These are phyloP conservation scores for Zasmidium cellare DNA, from an alignment of 2,329 filamentous ascomycete genomes.

Conservation along the genomic window DNA sequence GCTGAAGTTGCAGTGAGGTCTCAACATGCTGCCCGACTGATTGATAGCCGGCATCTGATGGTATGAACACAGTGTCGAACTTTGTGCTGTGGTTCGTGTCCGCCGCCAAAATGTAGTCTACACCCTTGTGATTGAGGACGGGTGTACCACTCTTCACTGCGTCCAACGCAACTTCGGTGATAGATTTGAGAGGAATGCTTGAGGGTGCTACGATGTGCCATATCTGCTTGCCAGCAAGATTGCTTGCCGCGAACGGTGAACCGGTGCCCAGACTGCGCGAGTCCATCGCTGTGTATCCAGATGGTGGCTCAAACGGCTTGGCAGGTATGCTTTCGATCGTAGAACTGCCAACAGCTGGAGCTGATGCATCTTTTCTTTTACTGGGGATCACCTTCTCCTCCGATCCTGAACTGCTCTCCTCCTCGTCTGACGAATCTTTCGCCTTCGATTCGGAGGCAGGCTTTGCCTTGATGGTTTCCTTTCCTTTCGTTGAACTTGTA, in stretches of 20 bases:
- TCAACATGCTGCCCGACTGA: conserved; percentile 50
- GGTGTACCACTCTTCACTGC: conserved; percentile 54
- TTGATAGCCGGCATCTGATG: conserved; percentile 30
- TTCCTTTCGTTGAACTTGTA: neutral
- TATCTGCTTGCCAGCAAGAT: conserved; percentile 69
- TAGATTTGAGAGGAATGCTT: conserved; percentile 65
- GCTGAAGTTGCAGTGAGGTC: conserved; percentile 65
- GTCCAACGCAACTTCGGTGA: conserved; percentile 65
- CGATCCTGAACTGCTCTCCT: conserved; percentile 1
- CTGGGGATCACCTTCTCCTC: conserved; percentile 8
- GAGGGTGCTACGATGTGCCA: conserved; percentile 79
- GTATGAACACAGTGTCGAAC: conserved; percentile 25
- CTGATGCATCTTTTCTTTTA: neutral
- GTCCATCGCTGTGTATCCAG: conserved; percentile 51
- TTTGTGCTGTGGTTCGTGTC: conserved; percentile 13
- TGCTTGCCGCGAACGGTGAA: conserved; percentile 49
- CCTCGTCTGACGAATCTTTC: conserved; percentile 3
- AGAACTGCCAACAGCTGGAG: neutral
- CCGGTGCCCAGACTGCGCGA: conserved; percentile 48
- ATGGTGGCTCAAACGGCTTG: conserved; percentile 34
- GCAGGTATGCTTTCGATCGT: conserved; percentile 20
- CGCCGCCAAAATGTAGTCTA: conserved; percentile 52
- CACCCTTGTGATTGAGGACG: conserved; percentile 63
- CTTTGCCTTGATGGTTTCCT: neutral
- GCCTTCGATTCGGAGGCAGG: neutral